phyloP scores from a whole-genome alignment of 352 stramenopile species.

The Globisporangium parvum region DNA sequence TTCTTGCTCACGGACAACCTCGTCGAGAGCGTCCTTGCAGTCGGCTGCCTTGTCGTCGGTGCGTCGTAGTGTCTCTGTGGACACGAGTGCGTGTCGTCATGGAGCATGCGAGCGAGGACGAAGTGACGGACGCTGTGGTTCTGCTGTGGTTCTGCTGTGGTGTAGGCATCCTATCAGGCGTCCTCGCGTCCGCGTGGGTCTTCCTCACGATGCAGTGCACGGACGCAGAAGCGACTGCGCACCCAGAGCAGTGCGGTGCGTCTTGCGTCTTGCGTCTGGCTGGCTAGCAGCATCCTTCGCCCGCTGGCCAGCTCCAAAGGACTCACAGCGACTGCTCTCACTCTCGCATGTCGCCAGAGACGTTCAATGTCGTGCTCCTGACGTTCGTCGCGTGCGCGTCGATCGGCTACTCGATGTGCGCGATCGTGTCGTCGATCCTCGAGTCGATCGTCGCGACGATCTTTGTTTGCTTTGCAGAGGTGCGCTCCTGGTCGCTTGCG shows the following conservation, averaged over 20 bases:
- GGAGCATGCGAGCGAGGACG: no score
- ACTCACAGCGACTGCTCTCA: neutral
- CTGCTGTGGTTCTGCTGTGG: constrained; percentile 5
- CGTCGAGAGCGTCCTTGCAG: constrained; percentile 66
- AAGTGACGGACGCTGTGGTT: neutral
- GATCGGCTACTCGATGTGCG: constrained; percentile 83
- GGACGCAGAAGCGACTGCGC: constrained; percentile 23
- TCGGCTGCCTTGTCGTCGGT: constrained; percentile 77
- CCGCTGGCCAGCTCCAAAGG: neutral
- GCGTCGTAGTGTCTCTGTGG: constrained; percentile 11
- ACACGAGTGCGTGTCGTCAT: neutral
- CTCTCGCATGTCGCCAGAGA: constrained; percentile 37
- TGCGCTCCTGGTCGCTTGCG: constrained; percentile 20
- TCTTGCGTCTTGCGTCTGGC: constrained; percentile 8
- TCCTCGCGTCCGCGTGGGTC: constrained; percentile 66
- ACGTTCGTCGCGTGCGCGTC: constrained; percentile 67
- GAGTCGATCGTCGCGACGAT: constrained; percentile 83
- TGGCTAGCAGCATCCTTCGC: neutral
- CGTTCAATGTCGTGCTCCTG: constrained; percentile 77
- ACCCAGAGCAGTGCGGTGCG: constrained; percentile 59
- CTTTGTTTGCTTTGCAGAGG: constrained; percentile 86
- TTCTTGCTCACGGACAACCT: constrained; percentile 75
- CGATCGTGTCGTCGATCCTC: constrained; percentile 76
- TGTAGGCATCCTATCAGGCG: constrained; percentile 58
- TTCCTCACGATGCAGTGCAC: constrained; percentile 72